Base-by-base conservation (phyloP, 2,329 filamentous ascomycete species). In the Chaetomiaceae sp. region DNA sequence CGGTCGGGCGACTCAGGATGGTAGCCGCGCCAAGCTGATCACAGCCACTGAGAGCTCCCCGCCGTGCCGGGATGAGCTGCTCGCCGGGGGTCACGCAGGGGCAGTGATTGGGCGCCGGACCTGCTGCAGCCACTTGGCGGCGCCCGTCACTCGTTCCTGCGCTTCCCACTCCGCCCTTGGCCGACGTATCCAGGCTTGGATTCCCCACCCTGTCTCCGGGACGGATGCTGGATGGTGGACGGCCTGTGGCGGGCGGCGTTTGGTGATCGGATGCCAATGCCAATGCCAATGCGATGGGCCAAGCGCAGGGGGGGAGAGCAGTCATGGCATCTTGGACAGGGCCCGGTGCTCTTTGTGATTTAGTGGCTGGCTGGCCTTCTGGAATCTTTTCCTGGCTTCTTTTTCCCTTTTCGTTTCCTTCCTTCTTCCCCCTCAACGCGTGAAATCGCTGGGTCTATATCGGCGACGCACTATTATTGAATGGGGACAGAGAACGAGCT, bases 401-500 rank as follows among this genome's bases (percentile, higher is more conserved):
- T 27, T 33, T 33, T 44, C 43, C 31, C 30, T 17, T 46, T 44
- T 45, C 30, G 33, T 17, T 31, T 31, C 33, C 7, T 25, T 37
- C 45, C 30, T 41, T 27, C 27, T 30, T 39, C 40, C 34, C 16
- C 27, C n/a, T 20, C 40, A 37, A 34, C 25, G 40, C 40, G 44
- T 51, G 17, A 23, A 48, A 10, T 51, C 48, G 41, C 54, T 55
- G 51, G 49, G 25, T 43, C 31, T 33, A 30, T 33, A 55, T 46
- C 57, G 50, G 54, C 54, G 53, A 56, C 48, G 48, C 50, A 48
- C 25, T 43, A 51, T 30, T 51, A 57, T 59, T 62, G 61, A 63
- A 63, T 63, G 61, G 61, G 61, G 56, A 61, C 59, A 59, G 61
- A 61, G 56, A 61, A 55, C 60, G 59, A 59, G 25, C 54, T 58